Percentiles rank a stretch among this genome's conserved stretches.
These are phyloP conservation scores for Aplosporella prunicola DNA, from an alignment of 2,329 filamentous ascomycete species.

Conservation along the genomic window DNA sequence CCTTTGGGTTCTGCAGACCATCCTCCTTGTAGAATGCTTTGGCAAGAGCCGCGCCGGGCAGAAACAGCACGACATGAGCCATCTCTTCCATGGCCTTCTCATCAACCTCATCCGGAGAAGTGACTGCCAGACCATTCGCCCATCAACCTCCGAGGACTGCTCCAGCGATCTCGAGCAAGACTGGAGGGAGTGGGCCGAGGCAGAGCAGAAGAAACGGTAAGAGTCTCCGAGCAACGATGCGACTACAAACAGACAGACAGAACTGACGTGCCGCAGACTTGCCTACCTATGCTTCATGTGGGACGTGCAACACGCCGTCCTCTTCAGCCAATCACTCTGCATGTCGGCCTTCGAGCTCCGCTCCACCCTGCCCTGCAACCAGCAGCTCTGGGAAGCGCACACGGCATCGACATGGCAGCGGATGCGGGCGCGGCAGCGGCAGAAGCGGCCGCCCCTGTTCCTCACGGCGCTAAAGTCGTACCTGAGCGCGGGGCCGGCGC, in stretches of 20 bases:
- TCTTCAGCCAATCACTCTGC: conserved; percentile 57
- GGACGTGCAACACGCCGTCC: conserved; percentile 55
- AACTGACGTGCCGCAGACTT: conserved; percentile 24
- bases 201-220: conserved; percentile 50
- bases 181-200: conserved; percentile 46
- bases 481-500: conserved; percentile 25
- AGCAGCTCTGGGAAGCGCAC: conserved; percentile 48
- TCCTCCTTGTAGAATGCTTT: conserved; percentile 55
- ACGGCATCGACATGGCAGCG: conserved; percentile 44
- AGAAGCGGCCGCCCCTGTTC: conserved; percentile 35
- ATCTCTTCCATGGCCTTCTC: conserved; percentile 48
- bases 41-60: conserved; percentile 54
- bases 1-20: conserved; percentile 52
- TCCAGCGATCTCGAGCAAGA: conserved; percentile 34
- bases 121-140: conserved; percentile 40
- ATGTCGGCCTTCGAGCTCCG: conserved; percentile 57
- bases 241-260: not conserved
- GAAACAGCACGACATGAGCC: conserved; percentile 54
- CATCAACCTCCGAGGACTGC: conserved; percentile 25
- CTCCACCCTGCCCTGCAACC: conserved; percentile 46
- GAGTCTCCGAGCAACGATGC: not conserved
- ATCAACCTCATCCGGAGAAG: conserved; percentile 47
- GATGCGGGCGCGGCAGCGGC: conserved; percentile 29
- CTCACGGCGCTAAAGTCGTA: conserved; percentile 48
- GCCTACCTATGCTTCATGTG: conserved; percentile 56